Evolutionary conservation across 2,329 filamentous ascomycete species (phyloP).

Genomic region (Penicillium psychrosexuale): DNA sequence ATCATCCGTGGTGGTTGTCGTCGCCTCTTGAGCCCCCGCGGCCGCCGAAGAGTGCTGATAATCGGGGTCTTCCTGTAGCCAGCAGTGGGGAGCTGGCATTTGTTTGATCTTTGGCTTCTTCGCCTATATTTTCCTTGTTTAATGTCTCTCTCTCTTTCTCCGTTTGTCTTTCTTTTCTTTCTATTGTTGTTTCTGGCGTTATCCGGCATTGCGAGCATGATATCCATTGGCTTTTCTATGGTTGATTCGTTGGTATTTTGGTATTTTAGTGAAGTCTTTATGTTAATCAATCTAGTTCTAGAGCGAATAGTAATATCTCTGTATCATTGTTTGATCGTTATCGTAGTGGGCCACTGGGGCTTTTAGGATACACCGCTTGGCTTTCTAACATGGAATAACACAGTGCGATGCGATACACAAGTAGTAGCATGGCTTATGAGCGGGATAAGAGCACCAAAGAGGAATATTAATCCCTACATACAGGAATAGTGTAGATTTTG

Average conservation of each 20-base stretch:
- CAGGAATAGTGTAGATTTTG: neutral
- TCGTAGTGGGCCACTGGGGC: neutral
- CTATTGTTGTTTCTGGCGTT: constrained; percentile 15
- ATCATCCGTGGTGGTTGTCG: constrained; percentile 12
- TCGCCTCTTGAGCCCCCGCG: constrained; percentile 16
- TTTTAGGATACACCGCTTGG: neutral
- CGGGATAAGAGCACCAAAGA: neutral
- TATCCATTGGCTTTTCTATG: constrained; percentile 27
- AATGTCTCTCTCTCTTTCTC: neutral
- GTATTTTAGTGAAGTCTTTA: neutral
- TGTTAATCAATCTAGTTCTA: constrained; percentile 13
- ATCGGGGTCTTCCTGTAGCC: constrained; percentile 20
- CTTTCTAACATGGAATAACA: neutral
- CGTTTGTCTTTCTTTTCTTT: neutral
- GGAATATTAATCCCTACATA: neutral
- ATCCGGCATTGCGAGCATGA: constrained; percentile 24
- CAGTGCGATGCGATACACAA: too few species aligned
- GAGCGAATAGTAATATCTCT: neutral
- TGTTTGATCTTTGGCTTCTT: constrained; percentile 17
- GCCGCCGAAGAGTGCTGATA: constrained; percentile 13
- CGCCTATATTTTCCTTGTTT: neutral
- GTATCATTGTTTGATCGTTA: neutral
- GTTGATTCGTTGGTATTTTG: neutral
- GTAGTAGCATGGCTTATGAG: neutral
- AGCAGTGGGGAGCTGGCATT: constrained; percentile 26